phyloP scores from a whole-genome alignment of 2,329 filamentous ascomycete species.

The Pestalotiopsis sp. region DNA sequence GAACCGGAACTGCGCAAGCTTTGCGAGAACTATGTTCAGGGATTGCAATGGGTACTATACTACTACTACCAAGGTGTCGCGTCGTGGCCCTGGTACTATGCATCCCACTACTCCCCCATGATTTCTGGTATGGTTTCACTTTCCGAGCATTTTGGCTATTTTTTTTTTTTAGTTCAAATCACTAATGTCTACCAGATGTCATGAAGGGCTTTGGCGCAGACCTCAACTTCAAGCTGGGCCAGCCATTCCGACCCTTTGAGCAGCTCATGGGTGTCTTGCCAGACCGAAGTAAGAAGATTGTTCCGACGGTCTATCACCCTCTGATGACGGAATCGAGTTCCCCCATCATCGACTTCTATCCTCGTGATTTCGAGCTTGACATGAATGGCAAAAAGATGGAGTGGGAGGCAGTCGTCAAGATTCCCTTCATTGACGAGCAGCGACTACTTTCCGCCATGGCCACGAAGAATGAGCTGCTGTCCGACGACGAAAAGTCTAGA shows the following conservation, averaged over 20 bases:
- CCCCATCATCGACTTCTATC: constrained; percentile 97
- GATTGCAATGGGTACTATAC: constrained; percentile 95
- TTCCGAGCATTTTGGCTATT: background rate
- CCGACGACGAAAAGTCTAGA: constrained; percentile 74
- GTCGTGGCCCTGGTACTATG: constrained; percentile 98
- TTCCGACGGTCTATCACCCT: constrained; percentile 82
- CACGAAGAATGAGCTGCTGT: constrained; percentile 78
- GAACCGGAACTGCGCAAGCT: constrained; percentile 75
- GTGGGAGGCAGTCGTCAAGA: constrained; percentile 99
- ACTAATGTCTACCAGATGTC: constrained; percentile 64
- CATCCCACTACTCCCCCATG: constrained; percentile 96
- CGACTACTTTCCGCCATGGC: constrained; percentile 84
- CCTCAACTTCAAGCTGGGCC: constrained; percentile 89
- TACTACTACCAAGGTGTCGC: constrained; percentile 98
- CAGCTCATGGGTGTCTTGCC: constrained; percentile 98
- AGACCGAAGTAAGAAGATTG: constrained; percentile 95
- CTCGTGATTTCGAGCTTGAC: constrained; percentile 92
- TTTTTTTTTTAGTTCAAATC: background rate
- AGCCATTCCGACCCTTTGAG: constrained; percentile 93
- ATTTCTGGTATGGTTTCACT: constrained; percentile 67
- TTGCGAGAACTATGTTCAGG: constrained; percentile 96
- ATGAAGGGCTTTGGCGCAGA: constrained; percentile 84
- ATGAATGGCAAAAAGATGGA: constrained; percentile 99
- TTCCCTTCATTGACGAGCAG: constrained; percentile 95
- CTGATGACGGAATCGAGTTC: constrained; percentile 91